Conservation (phyloP, 768 basidiomycete species). For the Trametes cingulata region DNA sequence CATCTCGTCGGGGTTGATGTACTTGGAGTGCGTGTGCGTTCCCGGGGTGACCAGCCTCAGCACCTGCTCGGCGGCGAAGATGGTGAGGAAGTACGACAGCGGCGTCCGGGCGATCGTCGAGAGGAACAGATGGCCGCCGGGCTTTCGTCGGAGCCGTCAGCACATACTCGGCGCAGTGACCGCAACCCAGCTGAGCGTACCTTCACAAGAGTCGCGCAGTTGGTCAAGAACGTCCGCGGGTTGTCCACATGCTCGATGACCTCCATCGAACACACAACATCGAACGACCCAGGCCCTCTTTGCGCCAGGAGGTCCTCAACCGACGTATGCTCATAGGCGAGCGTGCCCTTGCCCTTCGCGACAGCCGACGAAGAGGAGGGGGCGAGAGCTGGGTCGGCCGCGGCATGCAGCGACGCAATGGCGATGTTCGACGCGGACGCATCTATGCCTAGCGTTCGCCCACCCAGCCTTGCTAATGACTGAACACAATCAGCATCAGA, state of each 20-base stretch:
- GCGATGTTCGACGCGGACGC: slow-evolving; percentile 85
- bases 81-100: slow-evolving; percentile 67
- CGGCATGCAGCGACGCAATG: slow-evolving; percentile 82
- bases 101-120: slow-evolving; percentile 92
- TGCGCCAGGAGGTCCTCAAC: slow-evolving; percentile 67
- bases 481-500: slow-evolving; percentile 31
- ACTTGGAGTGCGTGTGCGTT: slow-evolving; percentile 93
- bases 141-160: slow-evolving; percentile 46
- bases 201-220: slow-evolving; percentile 85
- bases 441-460: slow-evolving; percentile 87
- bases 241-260: slow-evolving; percentile 97
- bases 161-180: too few species aligned
- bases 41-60: slow-evolving; percentile 79
- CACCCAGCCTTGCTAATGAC: slow-evolving; percentile 88
- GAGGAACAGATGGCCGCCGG: slow-evolving; percentile 92
- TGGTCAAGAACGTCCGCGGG: slow-evolving; percentile 78
- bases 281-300: slow-evolving; percentile 65
- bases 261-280: slow-evolving; percentile 97
- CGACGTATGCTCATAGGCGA: slow-evolving; percentile 71
- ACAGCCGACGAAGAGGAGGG: slow-evolving; percentile 22
- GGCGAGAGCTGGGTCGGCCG: slow-evolving; percentile 66
- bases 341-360: slow-evolving; percentile 23
- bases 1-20: slow-evolving; percentile 83
- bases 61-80: slow-evolving; percentile 79
- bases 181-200: slow-evolving; percentile 41